phyloP scores from a whole-genome alignment of 768 basidiomycete genomes.

The Boletellus ananas region DNA sequence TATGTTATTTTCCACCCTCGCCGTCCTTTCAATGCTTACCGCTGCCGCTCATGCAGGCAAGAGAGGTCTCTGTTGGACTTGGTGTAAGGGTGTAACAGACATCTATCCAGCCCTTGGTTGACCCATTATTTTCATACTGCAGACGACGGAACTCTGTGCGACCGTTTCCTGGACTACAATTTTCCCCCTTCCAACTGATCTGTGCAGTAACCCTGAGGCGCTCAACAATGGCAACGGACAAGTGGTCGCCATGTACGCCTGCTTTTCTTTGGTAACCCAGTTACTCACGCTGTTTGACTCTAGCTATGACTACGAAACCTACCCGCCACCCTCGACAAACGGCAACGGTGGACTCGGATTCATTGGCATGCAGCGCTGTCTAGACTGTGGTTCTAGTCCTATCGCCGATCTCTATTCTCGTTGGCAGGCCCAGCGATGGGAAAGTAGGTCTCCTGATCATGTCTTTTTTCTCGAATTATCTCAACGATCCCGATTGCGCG shows the following conservation, averaged over 20 bases:
- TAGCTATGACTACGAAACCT: slow-evolving; percentile 38
- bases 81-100: slow-evolving; percentile 18
- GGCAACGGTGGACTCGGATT: slow-evolving; percentile 36
- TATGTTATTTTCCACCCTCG: slow-evolving; percentile 21
- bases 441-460: slow-evolving; percentile 20
- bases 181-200: not conserved
- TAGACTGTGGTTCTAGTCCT: slow-evolving; percentile 36
- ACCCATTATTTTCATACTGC: not conserved
- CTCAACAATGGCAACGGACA: slow-evolving; percentile 32
- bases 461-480: not conserved
- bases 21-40: slow-evolving; percentile 16
- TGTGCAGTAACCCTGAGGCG: slow-evolving; percentile 25
- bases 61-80: slow-evolving; percentile 38
- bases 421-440: slow-evolving; percentile 31
- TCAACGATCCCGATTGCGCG: not conserved
- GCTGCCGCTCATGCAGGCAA: slow-evolving; percentile 32
- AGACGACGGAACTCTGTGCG: slow-evolving; percentile 33
- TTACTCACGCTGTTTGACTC: not conserved
- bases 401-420: slow-evolving; percentile 30
- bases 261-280: not conserved
- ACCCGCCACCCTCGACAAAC: slow-evolving; percentile 31
- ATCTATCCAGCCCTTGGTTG: not conserved
- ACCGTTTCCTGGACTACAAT: not conserved
- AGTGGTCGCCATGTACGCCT: slow-evolving; percentile 32
- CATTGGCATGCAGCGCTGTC: slow-evolving; percentile 39